A percentile compares a stretch with the other conserved stretches of the same genome.
Conservation (phyloP, 2,329 filamentous ascomycete species). For the Calonectria hongkongensis region DNA sequence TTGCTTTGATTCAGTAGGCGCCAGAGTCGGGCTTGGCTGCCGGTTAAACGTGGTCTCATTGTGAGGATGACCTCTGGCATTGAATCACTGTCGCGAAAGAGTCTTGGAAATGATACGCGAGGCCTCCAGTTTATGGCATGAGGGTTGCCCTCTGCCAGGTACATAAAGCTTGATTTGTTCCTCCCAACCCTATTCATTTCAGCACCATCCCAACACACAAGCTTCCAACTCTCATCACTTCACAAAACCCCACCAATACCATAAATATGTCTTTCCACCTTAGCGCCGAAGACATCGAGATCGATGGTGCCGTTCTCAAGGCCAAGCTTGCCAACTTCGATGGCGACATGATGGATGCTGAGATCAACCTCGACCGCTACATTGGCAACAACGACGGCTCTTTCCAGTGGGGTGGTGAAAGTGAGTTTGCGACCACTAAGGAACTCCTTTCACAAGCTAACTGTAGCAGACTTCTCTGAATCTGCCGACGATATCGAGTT, state of each 20-base stretch:
- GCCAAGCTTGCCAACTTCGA: conserved; percentile 62
- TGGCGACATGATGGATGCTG: conserved; percentile 64
- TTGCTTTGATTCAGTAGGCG: conserved; percentile 13
- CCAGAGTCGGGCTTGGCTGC: conserved; percentile 21
- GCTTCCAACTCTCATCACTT: neutral
- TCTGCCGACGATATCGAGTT: conserved; percentile 69
- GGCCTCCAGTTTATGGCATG: neutral
- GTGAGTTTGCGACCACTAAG: conserved; percentile 36
- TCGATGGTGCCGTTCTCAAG: conserved; percentile 69
- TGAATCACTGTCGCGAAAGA: neutral
- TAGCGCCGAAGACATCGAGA: conserved; percentile 64
- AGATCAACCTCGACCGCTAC: conserved; percentile 67
- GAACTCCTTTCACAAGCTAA: neutral
- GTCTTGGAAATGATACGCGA: neutral
- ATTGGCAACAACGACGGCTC: conserved; percentile 70
- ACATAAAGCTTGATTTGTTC: conserved; percentile 13
- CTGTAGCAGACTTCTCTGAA: conserved; percentile 63
- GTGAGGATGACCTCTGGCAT: neutral
- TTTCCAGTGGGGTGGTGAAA: conserved; percentile 65
- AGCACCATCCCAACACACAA: neutral
- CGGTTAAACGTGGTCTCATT: neutral
- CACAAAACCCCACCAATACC: neutral
- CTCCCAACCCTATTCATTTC: neutral
- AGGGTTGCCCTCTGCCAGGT: neutral
- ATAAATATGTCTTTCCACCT: conserved; percentile 64